Evolutionary conservation across 2,329 filamentous ascomycete species (phyloP).

Genomic region (Bipolaris sorokiniana): DNA sequence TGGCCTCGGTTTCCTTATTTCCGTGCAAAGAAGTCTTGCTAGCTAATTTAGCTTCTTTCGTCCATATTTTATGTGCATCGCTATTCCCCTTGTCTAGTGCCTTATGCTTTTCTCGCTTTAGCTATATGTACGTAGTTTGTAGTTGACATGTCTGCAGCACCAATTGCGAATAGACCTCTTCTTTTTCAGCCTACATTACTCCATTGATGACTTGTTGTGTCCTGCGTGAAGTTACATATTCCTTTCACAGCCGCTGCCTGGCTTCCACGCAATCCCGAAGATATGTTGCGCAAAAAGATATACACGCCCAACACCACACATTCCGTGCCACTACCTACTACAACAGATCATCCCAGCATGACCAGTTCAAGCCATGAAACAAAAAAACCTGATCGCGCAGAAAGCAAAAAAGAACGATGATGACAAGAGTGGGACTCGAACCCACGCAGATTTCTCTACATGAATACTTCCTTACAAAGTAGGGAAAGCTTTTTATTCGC

Average conservation of each 20-base stretch:
- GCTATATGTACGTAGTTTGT: not conserved
- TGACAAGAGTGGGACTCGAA: constrained; percentile 1
- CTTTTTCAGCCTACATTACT: no score
- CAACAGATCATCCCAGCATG: not conserved
- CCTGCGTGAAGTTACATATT: no score
- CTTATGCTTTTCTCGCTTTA: not conserved
- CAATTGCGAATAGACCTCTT: no score
- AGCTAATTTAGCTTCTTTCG: not conserved
- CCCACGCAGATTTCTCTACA: constrained; percentile 6
- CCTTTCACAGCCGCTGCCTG: no score
- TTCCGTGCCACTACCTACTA: no score
- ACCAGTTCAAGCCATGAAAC: not conserved
- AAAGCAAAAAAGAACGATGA: not conserved
- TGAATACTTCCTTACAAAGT: not conserved
- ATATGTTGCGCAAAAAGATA: no score
- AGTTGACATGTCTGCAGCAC: no score
- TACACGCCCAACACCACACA: no score
- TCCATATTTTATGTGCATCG: not conserved
- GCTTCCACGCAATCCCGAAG: no score
- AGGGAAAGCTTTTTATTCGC: constrained; percentile 1
- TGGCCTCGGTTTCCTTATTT: not conserved
- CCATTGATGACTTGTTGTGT: no score
- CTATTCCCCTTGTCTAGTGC: not conserved
- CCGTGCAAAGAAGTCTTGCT: not conserved
- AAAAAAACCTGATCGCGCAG: not conserved